phyloP scores from a whole-genome alignment of 441 rosid genomes.

The Pelargonium cotyledonis region DNA sequence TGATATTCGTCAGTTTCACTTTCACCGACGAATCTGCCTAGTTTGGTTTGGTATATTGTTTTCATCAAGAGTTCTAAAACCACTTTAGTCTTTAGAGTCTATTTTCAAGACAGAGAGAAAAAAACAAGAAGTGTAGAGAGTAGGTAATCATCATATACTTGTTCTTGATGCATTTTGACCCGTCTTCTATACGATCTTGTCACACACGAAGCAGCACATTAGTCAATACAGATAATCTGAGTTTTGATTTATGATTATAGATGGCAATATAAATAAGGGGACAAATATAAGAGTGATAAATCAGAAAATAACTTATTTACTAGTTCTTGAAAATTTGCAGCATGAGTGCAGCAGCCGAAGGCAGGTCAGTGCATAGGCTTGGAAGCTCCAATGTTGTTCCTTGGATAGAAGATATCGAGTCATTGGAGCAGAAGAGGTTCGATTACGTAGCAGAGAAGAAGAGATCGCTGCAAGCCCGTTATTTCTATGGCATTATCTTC shows the following conservation, averaged over 20 bases:
- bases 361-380: slow-evolving; percentile 20
- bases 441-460: slow-evolving; percentile 37
- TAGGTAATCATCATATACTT: not conserved
- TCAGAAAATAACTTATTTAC: not conserved
- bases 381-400: slow-evolving; percentile 29
- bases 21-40: too few species aligned
- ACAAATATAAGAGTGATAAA: not conserved
- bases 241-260: not conserved
- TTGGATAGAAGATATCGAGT: slow-evolving; percentile 17
- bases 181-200: not conserved
- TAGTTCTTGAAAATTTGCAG: slow-evolving; percentile 14
- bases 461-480: slow-evolving; percentile 53
- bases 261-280: not conserved
- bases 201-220: not conserved
- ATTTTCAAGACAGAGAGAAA: not conserved
- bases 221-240: not conserved
- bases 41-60: not conserved
- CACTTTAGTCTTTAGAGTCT: not conserved
- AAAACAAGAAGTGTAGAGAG: not conserved
- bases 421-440: slow-evolving; percentile 23
- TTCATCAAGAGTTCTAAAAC: not conserved
- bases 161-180: not conserved
- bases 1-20: too few species aligned
- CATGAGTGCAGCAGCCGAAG: slow-evolving; percentile 32
- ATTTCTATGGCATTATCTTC: slow-evolving; percentile 61